phyloP scores from a whole-genome alignment of 2,329 filamentous ascomycete genomes.

The Mycosphaerella sp. region DNA sequence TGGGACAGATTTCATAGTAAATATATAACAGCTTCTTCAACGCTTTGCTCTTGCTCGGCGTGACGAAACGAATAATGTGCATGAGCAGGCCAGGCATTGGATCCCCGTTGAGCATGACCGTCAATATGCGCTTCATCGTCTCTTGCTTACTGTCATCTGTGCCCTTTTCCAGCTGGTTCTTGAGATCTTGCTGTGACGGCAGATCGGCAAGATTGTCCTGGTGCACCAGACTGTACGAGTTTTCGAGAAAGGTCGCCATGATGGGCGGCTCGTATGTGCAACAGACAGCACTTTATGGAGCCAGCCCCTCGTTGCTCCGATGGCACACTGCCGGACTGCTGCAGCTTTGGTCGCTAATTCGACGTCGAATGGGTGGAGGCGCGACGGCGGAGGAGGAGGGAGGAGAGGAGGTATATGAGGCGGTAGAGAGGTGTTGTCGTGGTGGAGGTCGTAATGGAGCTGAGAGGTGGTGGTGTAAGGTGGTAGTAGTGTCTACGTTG shows the following conservation, averaged over 20 bases:
- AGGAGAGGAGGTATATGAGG: too few relatives aligned
- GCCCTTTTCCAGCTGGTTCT: conserved; percentile 49
- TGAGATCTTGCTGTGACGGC: conserved; percentile 82
- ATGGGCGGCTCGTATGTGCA: conserved; percentile 34
- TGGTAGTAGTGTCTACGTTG: too few relatives aligned
- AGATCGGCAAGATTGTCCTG: conserved; percentile 95
- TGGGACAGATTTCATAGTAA: conserved; percentile 98
- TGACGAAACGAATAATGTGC: conserved; percentile 99
- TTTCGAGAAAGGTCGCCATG: conserved; percentile 94
- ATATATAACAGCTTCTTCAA: conserved; percentile 99
- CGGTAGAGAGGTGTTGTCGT: too few relatives aligned
- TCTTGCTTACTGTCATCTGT: conserved; percentile 36
- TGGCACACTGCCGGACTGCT: too few relatives aligned
- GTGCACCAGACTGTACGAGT: conserved; percentile 93
- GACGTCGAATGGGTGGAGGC: too few relatives aligned
- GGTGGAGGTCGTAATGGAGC: too few relatives aligned
- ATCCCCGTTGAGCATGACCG: conserved; percentile 96
- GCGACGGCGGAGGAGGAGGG: too few relatives aligned
- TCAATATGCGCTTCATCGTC: conserved; percentile 85
- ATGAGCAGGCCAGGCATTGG: conserved; percentile 92
- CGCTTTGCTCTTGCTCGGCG: conserved; percentile 94
- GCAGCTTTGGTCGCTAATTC: too few relatives aligned
- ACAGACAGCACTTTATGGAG: conserved; percentile 24
- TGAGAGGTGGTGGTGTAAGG: too few relatives aligned
- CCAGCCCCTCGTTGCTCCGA: conserved; percentile 20